phyloP scores from a whole-genome alignment of 2,329 filamentous ascomycete species.

The Colletotrichum melonis region DNA sequence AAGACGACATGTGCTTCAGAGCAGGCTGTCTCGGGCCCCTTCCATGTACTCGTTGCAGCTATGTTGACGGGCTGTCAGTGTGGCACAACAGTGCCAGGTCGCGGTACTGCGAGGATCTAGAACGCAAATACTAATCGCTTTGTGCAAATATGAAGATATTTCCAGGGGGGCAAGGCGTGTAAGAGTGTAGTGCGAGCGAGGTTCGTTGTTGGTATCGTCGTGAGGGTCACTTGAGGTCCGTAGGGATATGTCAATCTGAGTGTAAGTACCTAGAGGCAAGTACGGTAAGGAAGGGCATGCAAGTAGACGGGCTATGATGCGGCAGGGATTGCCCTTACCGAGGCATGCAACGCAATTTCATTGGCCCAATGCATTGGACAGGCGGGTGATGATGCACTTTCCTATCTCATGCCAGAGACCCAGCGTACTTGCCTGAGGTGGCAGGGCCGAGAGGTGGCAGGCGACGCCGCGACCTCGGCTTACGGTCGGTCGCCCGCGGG shows the following conservation, averaged over 20 bases:
- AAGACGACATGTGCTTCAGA: background rate
- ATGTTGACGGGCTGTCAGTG: background rate
- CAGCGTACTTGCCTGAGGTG: background rate
- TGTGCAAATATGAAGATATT: background rate
- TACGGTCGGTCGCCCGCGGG: constrained; percentile 1
- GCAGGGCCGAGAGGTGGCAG: background rate
- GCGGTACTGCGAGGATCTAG: background rate
- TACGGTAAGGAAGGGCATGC: background rate
- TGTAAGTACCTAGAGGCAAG: no score
- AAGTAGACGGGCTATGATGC: background rate
- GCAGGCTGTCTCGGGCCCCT: background rate
- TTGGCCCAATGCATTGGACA: constrained; percentile 25
- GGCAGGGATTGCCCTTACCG: constrained; percentile 19
- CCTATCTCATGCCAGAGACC: constrained; percentile 22
- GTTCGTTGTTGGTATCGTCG: background rate
- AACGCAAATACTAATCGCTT: background rate
- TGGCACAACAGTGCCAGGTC: background rate
- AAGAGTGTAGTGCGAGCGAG: no score
- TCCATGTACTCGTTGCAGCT: background rate
- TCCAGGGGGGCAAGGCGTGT: background rate
- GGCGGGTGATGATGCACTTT: constrained; percentile 8
- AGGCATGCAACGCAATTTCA: constrained; percentile 28
- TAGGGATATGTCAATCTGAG: background rate
- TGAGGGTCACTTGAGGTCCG: background rate
- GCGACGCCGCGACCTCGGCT: constrained; percentile 28